Conservation (phyloP, 192 early-diverging fungal genomes). For the Coemansia sp. region DNA sequence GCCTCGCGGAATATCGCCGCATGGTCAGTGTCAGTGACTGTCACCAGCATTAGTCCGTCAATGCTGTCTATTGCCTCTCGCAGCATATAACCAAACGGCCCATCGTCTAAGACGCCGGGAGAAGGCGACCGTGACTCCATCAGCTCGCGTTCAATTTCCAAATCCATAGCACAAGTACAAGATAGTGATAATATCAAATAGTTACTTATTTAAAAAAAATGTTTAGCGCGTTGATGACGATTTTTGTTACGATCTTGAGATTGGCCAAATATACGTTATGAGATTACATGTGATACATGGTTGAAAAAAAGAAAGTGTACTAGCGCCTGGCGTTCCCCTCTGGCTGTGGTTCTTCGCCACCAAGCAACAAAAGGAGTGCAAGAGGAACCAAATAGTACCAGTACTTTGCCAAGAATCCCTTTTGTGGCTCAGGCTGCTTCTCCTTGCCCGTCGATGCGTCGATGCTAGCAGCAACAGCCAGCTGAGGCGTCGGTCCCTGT, state of each 20-base stretch:
- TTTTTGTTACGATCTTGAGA: background rate
- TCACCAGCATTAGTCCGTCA: constrained; percentile 52
- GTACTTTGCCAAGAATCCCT: constrained; percentile 63
- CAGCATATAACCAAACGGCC: constrained; percentile 48
- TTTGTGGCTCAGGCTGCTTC: constrained; percentile 51
- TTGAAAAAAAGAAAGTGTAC: constrained; percentile 1
- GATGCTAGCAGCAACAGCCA: constrained; percentile 28
- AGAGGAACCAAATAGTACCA: constrained; percentile 62
- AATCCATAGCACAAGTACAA: constrained; percentile 17
- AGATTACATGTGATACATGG: background rate
- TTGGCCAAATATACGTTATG: background rate
- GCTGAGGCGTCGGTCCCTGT: constrained; percentile 35
- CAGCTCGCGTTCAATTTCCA: constrained; percentile 39
- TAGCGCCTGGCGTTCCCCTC: constrained; percentile 42
- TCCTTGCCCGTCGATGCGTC: constrained; percentile 47
- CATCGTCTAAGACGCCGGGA: constrained; percentile 18
- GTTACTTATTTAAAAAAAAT: background rate
- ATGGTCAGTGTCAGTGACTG: constrained; percentile 43
- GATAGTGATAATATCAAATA: background rate
- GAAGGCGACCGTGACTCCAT: constrained; percentile 22
- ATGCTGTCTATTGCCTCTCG: constrained; percentile 42
- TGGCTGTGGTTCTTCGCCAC: constrained; percentile 47
- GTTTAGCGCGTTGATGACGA: background rate
- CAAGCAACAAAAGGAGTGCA: constrained; percentile 47
- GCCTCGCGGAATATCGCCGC: constrained; percentile 41